These are phyloP conservation scores for Friedmanniomyces simplex DNA, from an alignment of 495 filamentous ascomycete genomes.

Conservation along the genomic window DNA sequence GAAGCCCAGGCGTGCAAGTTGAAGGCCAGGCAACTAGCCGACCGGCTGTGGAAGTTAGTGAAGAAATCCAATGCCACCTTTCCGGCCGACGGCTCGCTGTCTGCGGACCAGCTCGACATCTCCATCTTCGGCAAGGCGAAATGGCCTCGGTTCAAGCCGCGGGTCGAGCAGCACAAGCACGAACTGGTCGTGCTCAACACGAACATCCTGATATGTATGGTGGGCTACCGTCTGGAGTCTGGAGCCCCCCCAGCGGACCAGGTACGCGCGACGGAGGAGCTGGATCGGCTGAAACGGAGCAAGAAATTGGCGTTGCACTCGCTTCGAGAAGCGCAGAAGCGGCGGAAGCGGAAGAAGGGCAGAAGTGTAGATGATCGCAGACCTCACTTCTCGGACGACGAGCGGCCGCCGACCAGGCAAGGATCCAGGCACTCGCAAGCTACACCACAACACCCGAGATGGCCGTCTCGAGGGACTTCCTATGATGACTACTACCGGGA, in stretches of 20 bases:
- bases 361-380: not conserved
- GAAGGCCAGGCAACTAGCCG: not conserved
- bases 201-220: not conserved
- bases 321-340: not conserved
- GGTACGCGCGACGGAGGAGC: not conserved
- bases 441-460: not conserved
- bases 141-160: constrained; percentile 2
- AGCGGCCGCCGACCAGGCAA: not conserved
- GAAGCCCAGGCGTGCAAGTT: not conserved
- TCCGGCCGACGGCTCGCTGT: not conserved
- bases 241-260: not conserved
- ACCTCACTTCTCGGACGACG: not conserved
- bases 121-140: not conserved
- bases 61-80: not conserved
- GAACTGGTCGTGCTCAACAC: not conserved
- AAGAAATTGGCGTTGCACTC: not conserved
- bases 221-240: not conserved
- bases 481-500: not conserved
- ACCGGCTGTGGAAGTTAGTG: not conserved
- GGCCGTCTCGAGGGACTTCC: not conserved
- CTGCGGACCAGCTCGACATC: not conserved
- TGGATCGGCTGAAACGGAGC: not conserved
- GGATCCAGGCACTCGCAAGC: not conserved
- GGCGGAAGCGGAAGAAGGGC: not conserved
- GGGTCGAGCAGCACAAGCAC: constrained; percentile 1